Conservation (phyloP, 2,329 filamentous ascomycete genomes). For the Hymenoscyphus fraxineus region DNA sequence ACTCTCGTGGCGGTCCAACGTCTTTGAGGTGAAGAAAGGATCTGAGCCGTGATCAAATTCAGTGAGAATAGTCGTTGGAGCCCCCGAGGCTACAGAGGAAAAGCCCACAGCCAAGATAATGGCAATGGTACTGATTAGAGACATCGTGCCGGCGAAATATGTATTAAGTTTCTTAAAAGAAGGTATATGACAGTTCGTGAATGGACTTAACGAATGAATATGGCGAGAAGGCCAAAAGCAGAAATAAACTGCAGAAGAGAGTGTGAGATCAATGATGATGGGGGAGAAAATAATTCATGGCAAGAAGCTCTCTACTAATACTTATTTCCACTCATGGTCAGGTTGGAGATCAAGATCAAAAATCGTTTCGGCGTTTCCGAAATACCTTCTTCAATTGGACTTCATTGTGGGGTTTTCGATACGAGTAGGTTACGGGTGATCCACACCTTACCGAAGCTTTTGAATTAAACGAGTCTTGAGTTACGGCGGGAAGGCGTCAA, state of each 20-base stretch:
- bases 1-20: background rate
- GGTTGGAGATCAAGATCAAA: background rate
- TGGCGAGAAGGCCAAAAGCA: background rate
- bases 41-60: background rate
- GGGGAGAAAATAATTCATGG: background rate
- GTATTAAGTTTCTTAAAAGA: background rate
- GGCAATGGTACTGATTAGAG: background rate
- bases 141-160: background rate
- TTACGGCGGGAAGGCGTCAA: background rate
- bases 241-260: background rate
- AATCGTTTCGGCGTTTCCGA: background rate
- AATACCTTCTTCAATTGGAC: background rate
- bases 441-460: background rate
- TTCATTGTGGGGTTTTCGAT: background rate
- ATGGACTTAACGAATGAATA: background rate
- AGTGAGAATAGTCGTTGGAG: background rate
- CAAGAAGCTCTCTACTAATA: background rate
- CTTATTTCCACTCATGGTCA: background rate
- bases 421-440: background rate
- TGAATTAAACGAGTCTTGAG: background rate
- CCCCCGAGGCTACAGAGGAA: background rate
- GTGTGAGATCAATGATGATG: background rate
- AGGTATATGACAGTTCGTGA: background rate
- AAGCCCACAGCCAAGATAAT: background rate
- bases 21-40: background rate